These are phyloP conservation scores for Haplosporangium sp. DNA, from an alignment of 371 early-diverging fungal genomes.

Conservation along the genomic window DNA sequence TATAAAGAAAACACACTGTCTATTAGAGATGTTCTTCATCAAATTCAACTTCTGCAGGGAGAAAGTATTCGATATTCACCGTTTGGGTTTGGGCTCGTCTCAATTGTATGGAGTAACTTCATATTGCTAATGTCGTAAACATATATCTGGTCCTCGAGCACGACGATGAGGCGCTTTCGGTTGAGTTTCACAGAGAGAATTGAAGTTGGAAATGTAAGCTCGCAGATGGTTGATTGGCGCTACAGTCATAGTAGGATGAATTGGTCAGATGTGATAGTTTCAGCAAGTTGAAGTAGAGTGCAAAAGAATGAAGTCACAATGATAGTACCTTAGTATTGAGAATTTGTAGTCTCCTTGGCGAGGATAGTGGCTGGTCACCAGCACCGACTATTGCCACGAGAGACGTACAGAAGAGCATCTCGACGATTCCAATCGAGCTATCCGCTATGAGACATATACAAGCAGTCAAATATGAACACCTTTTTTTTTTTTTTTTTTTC, in stretches of 20 bases:
- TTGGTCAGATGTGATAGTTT: neutral
- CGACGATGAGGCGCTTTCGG: slow-evolving; percentile 90
- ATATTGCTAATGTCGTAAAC: slow-evolving; percentile 97
- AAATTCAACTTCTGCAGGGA: no score
- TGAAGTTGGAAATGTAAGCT: slow-evolving; percentile 91
- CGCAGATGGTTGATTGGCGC: slow-evolving; percentile 96
- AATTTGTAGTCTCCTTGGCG: slow-evolving; percentile 92
- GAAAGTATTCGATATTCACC: slow-evolving; percentile 59
- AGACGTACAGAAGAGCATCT: slow-evolving; percentile 96
- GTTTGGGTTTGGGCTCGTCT: slow-evolving; percentile 91
- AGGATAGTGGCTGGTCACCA: slow-evolving; percentile 90
- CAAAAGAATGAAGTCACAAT: no score
- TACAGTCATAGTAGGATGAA: slow-evolving; percentile 30
- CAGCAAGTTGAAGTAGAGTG: neutral
- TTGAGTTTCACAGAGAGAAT: slow-evolving; percentile 96
- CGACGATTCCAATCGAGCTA: slow-evolving; percentile 92
- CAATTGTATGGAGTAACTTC: slow-evolving; percentile 95
- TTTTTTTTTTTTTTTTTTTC: neutral
- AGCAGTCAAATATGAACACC: neutral
- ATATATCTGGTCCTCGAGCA: slow-evolving; percentile 92
- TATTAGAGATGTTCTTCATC: no score
- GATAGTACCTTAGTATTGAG: slow-evolving; percentile 91
- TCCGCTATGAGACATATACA: slow-evolving; percentile 60
- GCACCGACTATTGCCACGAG: slow-evolving; percentile 97
- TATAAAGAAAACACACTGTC: slow-evolving; percentile 11